Evolutionary conservation across 163 green algal species (phyloP), one percentile per base, ranked within the genome.

Genomic region (Chlorella variabilis): DNA sequence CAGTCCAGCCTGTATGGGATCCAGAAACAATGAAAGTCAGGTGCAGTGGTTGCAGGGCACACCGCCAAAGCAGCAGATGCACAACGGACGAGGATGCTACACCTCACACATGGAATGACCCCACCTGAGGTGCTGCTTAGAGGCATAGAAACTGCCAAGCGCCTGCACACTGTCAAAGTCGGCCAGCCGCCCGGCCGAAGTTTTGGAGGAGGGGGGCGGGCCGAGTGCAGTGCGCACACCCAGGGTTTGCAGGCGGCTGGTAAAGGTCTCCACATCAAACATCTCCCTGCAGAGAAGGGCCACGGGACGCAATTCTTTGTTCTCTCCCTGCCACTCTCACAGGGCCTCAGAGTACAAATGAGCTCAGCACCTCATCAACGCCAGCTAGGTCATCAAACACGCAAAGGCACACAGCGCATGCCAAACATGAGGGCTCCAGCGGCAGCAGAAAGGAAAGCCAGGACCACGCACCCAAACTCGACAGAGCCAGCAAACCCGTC

Each of bases 391-490:
- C 4, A 2, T 33, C 1, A 38, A 67, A 38, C 7, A 38, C n/a
- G n/a, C n/a, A n/a, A n/a, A n/a, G n/a, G n/a, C n/a, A 67, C 29
- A 20, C 7, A 36, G 41, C 6, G 17, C 6, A 36, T 61, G 27
- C 2, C 17, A n/a, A 3, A 4, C 21, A 38, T 20, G 9, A 54
- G 27, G 25, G 36, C 1, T 31, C 21, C 4, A 31, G 36, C 34
- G 23, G 21, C 36, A 36, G 3, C 36, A 54, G 7, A 54, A 58
- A 59, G 1, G 36, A 31, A 29, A 54, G 38, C 6, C 34, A 8
- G 20, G 20, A 34, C 8, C n/a, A 45, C 71, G 17, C 51, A 78
- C 71, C 71, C 71, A 78, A 78, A 78, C 2, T 67, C 51, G 27
- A 78, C 51, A 17, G 38, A 31, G 3, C 27, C 56, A 5, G 9